Evolutionary conservation across 768 basidiomycete species (phyloP).

Genomic region (Auricularia sp.): DNA sequence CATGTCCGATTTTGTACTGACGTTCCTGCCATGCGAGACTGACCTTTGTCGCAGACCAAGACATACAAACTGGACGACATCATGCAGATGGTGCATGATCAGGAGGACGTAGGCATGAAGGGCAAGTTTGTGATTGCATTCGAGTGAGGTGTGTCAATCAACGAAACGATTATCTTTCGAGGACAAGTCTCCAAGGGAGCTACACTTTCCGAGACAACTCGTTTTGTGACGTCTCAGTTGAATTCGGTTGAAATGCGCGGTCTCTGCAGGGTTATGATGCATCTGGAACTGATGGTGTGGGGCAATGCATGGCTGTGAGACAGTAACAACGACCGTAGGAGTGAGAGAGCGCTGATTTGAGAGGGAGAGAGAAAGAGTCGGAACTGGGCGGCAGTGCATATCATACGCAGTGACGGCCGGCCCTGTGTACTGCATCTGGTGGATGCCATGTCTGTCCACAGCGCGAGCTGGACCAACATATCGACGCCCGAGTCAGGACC

Average conservation of each 20-base stretch:
- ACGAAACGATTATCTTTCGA: no score
- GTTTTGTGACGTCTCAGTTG: no score
- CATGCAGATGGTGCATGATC: slow-evolving; percentile 1
- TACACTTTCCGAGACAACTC: no score
- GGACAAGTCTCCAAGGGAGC: no score
- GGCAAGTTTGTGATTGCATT: slow-evolving; percentile 4
- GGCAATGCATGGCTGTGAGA: no score
- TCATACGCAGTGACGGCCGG: neutral
- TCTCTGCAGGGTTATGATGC: no score
- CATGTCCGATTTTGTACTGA: neutral
- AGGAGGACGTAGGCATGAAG: slow-evolving; percentile 2
- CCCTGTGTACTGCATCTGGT: neutral
- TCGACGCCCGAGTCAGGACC: neutral
- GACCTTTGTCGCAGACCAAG: neutral
- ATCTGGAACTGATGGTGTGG: no score
- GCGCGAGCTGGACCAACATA: neutral
- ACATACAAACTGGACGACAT: neutral
- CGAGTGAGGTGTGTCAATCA: neutral
- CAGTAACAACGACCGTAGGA: no score
- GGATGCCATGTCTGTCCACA: neutral
- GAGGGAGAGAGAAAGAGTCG: no score
- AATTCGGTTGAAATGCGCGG: no score
- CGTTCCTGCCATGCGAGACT: neutral
- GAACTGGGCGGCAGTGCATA: no score
- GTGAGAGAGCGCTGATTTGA: no score